These are phyloP conservation scores for Flaveria ramosissima DNA, from an alignment of 129 eudicot genomes.

Conservation along the genomic window DNA sequence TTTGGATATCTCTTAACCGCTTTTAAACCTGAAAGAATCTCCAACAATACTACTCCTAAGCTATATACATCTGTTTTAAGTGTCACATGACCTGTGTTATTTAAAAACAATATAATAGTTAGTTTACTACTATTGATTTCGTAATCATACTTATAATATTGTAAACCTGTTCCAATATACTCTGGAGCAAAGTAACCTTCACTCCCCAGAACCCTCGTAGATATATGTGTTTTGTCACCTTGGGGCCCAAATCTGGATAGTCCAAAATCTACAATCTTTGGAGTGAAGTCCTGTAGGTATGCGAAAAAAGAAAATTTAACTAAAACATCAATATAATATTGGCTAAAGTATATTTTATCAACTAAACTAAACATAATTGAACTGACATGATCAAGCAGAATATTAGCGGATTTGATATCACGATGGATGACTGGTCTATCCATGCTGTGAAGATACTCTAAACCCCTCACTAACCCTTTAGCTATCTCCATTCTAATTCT, in stretches of 20 bases:
- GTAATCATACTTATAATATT: neutral
- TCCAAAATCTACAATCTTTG: conserved; percentile 55
- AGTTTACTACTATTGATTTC: neutral
- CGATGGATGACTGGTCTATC: conserved; percentile 46
- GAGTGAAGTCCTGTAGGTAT: conserved; percentile 41
- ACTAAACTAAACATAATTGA: neutral
- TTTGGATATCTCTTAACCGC: conserved; percentile 40
- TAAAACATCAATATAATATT: neutral
- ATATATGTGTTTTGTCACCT: conserved; percentile 44
- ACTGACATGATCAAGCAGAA: conserved; percentile 45
- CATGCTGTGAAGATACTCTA: conserved; percentile 51
- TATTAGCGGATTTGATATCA: conserved; percentile 53
- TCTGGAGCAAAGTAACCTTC: conserved; percentile 57
- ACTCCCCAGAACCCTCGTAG: conserved; percentile 45
- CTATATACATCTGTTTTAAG: conserved; percentile 50
- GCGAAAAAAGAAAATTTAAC: neutral
- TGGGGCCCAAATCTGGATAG: conserved; percentile 49
- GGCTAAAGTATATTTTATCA: neutral
- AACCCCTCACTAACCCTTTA: conserved; percentile 47
- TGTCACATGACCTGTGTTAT: conserved; percentile 49
- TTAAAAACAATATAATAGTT: neutral
- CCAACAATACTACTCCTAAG: conserved; percentile 51
- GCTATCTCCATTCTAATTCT: conserved; percentile 49
- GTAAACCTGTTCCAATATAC: conserved; percentile 47
- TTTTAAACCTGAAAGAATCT: conserved; percentile 45